Evolutionary conservation across 345 rosid genomes (phyloP), one percentile per base, ranked within the genome.

Genomic region (Brassica cretica): DNA sequence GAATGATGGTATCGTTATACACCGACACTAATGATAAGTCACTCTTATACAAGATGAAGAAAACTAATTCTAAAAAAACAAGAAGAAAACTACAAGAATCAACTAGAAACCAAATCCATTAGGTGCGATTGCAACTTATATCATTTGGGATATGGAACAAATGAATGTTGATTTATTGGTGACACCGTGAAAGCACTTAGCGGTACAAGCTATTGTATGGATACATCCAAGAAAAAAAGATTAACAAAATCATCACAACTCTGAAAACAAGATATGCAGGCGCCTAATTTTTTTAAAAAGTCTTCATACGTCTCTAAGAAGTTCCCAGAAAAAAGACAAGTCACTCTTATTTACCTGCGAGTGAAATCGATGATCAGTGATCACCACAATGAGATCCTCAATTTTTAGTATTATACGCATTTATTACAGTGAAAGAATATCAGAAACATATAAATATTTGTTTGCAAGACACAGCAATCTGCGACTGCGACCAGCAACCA

Each of bases 241-340:
- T 14, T 2, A 8, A 68, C 67, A 11, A 60, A 25, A 30, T 39
- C n/a, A 25, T 37, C 39, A n/a, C 65, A 71, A 33, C 35, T 60
- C 25, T 39, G 66, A 37, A 71, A 71, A 71, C 66, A 71, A 25
- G 56, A 58, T 21, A 71, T n/a, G 24, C 44, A 60, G 15, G 60
- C 3, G 15, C 71, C 12, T 35, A 46, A 68, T 14, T 32, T 5
- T 32, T 32, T 25, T 3, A 19, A 8, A 33, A 56, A 11, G 11
- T 56, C 4, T 58, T 24, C 33, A 19, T 7, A 33, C 21, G 19
- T 19, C 21, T 56, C 64, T 18, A 33, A 19, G 74, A 56, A 11
- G 58, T 8, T 25, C 11, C 19, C 33, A 37, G 51, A 71, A 21
- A 59, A 8, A 15, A 7, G 9, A 37, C n/a, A 60, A 8, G 56